Base-by-base conservation (phyloP, 129 eudicot species). In the Ambrosia trifida region DNA sequence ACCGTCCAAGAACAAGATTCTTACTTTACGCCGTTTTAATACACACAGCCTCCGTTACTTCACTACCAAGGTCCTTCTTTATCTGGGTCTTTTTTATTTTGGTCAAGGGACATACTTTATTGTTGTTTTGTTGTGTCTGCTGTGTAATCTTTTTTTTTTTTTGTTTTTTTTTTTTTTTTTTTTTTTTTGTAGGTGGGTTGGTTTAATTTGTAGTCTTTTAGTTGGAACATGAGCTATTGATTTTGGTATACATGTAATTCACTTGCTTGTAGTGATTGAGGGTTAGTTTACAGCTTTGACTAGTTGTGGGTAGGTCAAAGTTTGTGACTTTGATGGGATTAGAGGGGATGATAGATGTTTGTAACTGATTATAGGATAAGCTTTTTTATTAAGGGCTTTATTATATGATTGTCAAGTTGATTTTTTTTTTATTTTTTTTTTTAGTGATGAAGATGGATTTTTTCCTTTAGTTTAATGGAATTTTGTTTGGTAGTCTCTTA, bases 1-100 rank as follows among this genome's bases (percentile, higher is more conserved):
- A 51, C 66, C 72, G 0, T 4, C 24, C 13, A 69, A 69, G 3
- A 77, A 71, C n/a, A 78, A 78, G 45, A 63, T 77, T 78, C 68
- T 70, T 53, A 70, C 82, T 60, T 64, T 70, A 20, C 72, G 82
- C 1, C 64, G 67, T 78, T 70, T 52, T 44, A 59, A 53, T 64
- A 46, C 78, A 50, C 70, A 62, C 9, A 16, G 64, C 32, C 82
- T 61, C 72, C 75, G 68, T 63, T 70, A 70, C 33, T 64, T 70
- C 17, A 20, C 66, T 30, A 7, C 66, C 13, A 78, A 78, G 82
- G 82, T 78, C 11, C 18, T 70, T 7, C 30, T 35, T 51, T 43
- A 35, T 2, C 43, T 38, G 66, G 28, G 59, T 75, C 16, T 40
- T 40, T 38, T 40, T 40, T 7, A 40, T 7, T 51, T 63, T 7